Evolutionary conservation across 2,329 filamentous ascomycete species (phyloP).

Genomic region (Neoarthrinium moseri): DNA sequence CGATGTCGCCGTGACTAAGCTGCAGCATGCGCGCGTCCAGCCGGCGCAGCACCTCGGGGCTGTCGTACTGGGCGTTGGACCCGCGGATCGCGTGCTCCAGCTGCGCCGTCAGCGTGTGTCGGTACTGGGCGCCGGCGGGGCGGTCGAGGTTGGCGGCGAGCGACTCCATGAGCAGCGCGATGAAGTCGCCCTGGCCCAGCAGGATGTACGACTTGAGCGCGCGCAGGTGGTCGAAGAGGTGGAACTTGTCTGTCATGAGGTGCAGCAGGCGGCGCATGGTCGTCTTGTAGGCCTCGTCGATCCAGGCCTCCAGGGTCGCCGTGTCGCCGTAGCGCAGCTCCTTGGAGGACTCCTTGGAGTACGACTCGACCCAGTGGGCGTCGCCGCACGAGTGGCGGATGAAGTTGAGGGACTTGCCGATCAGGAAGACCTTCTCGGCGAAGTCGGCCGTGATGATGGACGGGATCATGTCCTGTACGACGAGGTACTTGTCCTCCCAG

Average conservation of each 20-base stretch:
- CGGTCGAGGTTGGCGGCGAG: constrained; percentile 89
- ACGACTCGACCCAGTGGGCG: constrained; percentile 90
- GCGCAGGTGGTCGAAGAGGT: constrained; percentile 86
- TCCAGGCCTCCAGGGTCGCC: constrained; percentile 84
- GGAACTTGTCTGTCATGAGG: constrained; percentile 94
- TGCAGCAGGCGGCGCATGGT: constrained; percentile 94
- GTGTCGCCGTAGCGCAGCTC: constrained; percentile 92
- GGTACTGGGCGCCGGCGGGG: constrained; percentile 93
- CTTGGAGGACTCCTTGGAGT: constrained; percentile 90
- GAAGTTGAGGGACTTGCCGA: constrained; percentile 97
- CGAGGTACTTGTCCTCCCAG: constrained; percentile 96
- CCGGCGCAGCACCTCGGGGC: constrained; percentile 83
- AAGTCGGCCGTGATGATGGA: constrained; percentile 93
- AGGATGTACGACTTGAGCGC: constrained; percentile 94
- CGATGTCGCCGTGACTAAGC: constrained; percentile 92
- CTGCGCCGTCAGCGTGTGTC: constrained; percentile 96
- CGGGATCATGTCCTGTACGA: constrained; percentile 82
- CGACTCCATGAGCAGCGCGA: constrained; percentile 95
- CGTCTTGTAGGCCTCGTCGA: constrained; percentile 95
- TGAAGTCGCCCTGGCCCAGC: constrained; percentile 94
- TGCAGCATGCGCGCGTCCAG: constrained; percentile 98
- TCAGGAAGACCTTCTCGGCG: constrained; percentile 93
- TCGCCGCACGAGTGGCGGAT: constrained; percentile 95
- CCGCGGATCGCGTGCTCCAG: constrained; percentile 95
- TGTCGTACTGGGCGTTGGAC: constrained; percentile 95